Conservation (phyloP, 176 grass and related monocot species). For the Rhynchospora tenuis region DNA sequence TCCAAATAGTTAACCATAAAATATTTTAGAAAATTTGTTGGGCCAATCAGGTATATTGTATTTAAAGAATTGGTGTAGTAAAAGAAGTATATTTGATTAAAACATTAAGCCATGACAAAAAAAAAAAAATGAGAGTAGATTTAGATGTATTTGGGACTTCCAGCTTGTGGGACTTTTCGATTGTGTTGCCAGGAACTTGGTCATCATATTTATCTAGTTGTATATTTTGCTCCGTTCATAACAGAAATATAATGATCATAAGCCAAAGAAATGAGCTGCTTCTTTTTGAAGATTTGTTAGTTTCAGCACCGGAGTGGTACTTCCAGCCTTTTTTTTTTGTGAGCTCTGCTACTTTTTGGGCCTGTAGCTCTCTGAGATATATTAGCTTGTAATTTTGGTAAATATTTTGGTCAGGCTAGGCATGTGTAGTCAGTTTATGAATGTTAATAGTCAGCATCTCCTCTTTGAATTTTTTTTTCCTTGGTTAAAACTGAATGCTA, state of each 20-base stretch:
- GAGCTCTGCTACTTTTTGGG: background rate
- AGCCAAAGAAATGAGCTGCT: background rate
- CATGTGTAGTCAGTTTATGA: background rate
- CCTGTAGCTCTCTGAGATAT: background rate
- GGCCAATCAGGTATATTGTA: background rate
- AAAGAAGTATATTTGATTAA: background rate
- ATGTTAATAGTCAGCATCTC: background rate
- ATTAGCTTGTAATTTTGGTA: background rate
- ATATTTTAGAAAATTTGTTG: background rate
- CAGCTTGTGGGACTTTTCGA: too few species aligned
- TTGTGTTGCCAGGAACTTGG: background rate
- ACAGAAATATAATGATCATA: background rate
- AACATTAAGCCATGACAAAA: background rate
- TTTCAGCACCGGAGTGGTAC: background rate
- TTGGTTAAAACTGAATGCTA: conserved; percentile 1
- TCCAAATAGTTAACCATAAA: background rate
- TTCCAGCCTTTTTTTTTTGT: background rate
- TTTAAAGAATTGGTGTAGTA: background rate
- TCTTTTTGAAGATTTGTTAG: background rate
- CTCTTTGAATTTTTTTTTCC: background rate
- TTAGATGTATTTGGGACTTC: too few species aligned
- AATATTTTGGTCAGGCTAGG: conserved; percentile 12
- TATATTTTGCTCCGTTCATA: background rate
- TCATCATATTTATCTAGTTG: background rate
- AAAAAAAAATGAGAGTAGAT: background rate